Evolutionary conservation across 2,329 filamentous ascomycete species (phyloP), one percentile per base, ranked within the genome.

Genomic region (Blastomyces parvus): DNA sequence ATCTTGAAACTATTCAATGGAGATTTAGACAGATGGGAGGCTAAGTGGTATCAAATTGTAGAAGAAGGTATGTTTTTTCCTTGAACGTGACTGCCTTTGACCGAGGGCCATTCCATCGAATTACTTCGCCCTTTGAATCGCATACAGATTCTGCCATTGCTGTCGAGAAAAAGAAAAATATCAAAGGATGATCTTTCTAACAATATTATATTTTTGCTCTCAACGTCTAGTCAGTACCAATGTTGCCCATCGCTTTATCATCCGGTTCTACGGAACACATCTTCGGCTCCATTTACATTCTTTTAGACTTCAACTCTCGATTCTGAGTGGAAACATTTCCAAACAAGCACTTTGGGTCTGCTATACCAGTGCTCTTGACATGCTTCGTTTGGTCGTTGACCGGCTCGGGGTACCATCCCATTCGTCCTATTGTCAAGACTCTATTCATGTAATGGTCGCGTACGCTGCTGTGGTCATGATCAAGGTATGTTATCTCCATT

Each of bases 391-490:
- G 25, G 73, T 77, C 22, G 69, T 70, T 19, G 60, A 67, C 57
- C 61, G 66, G 5, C 66, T 68, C 19, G 59, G 67, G 17, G 67
- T 71, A 59, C 64, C 72, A 0, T 70, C 72, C 2, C 70, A 71
- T 53, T 67, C 78, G 0, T 77, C 74, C 63, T 78, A 77, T 65
- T 74, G 72, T 2, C 76, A 78, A 64, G 76, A 78, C 60, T 77
- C 76, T 0, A 69, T 79, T 5, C 76, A 78, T 64, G 74, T 77
- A 17, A 78, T 78, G 76, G 74, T 73, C 19, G 76, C 76, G 2
- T 77, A 79, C 64, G 72, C 74, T n/a, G 73, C 75, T 14, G 73
- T 75, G 2, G 76, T 77, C 61, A 66, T 77, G 2, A 71, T 77
- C 56, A 78, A 77, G 66, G 66, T 67, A 61, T 38, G 38, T 46